Evolutionary conservation across 345 rosid genomes (phyloP).

Genomic region (Eucalyptus tenuipes): DNA sequence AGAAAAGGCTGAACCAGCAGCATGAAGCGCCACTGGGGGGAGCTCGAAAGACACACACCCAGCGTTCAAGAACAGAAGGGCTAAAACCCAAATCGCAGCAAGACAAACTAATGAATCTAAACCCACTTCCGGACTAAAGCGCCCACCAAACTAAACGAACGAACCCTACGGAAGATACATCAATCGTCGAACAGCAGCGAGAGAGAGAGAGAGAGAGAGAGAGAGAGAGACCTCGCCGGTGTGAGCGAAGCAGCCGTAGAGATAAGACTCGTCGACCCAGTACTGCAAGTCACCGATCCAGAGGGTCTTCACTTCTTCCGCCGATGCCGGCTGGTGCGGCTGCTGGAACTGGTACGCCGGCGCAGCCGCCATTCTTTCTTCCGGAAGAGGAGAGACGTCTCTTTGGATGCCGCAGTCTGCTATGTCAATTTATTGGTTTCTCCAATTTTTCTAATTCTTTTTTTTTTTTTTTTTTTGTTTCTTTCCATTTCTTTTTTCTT

Average conservation of each 20-base stretch:
- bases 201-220: neutral
- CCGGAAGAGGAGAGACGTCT: neutral
- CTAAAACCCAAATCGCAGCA: neutral
- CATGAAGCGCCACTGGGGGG: neutral
- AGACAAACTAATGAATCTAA: neutral
- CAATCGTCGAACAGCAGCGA: neutral
- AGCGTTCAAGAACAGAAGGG: neutral
- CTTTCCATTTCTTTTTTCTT: neutral
- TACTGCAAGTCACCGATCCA: constrained; percentile 98
- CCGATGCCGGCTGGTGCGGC: constrained; percentile 77
- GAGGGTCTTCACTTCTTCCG: constrained; percentile 89
- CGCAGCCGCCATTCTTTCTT: constrained; percentile 7
- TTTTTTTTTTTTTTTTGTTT: neutral
- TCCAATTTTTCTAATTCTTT: neutral
- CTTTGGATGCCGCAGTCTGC: neutral
- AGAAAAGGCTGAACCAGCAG: neutral
- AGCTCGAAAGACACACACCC: neutral
- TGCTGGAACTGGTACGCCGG: constrained; percentile 15
- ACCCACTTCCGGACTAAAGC: neutral
- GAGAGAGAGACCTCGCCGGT: constrained; percentile 72
- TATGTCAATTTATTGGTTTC: neutral
- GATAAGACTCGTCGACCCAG: constrained; percentile 89
- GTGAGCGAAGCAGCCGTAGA: constrained; percentile 80
- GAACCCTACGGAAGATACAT: neutral
- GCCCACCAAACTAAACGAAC: neutral